Evolutionary conservation across 176 grass and related monocot species (phyloP).

Genomic region (Tillandsia fasciculata): DNA sequence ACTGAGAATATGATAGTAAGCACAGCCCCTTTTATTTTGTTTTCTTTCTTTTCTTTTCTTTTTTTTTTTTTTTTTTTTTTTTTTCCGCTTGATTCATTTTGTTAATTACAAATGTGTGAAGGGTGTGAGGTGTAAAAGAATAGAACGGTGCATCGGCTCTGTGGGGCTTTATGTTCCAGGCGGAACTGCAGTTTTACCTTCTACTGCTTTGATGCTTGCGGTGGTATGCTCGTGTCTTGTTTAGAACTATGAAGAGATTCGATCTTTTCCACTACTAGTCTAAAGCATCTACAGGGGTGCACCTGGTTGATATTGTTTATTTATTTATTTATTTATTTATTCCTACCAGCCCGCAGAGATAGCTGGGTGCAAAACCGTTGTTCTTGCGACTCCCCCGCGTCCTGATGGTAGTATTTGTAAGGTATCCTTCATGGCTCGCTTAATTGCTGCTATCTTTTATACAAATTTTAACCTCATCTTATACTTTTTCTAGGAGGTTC

Average conservation of each 20-base stretch:
- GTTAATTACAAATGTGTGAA: conserved; percentile 25
- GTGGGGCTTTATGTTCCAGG: conserved; percentile 97
- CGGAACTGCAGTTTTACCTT: conserved; percentile 89
- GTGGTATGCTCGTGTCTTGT: conserved; percentile 58
- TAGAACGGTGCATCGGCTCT: conserved; percentile 69
- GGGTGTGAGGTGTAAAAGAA: conserved; percentile 96
- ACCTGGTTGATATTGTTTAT: conserved; percentile 3
- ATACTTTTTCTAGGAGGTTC: conserved; percentile 55
- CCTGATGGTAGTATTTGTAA: conserved; percentile 89
- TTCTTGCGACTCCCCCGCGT: conserved; percentile 85
- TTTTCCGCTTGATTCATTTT: conserved; percentile 1
- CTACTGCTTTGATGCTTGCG: conserved; percentile 89
- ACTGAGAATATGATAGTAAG: conserved; percentile 92
- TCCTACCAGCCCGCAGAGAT: conserved; percentile 80
- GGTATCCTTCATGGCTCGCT: conserved; percentile 31
- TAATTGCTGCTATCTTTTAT: conserved; percentile 1
- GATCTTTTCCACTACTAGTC: conserved; percentile 2
- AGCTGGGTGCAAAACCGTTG: conserved; percentile 80
- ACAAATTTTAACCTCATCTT: neutral
- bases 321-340: conserved; percentile 18
- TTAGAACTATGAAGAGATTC: conserved; percentile 7
- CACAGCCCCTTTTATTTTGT: neutral
- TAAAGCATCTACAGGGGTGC: neutral
- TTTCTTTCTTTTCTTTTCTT: neutral
- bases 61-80: neutral